phyloP scores from a whole-genome alignment of 352 stramenopile species.

The Lagenidium giganteum region DNA sequence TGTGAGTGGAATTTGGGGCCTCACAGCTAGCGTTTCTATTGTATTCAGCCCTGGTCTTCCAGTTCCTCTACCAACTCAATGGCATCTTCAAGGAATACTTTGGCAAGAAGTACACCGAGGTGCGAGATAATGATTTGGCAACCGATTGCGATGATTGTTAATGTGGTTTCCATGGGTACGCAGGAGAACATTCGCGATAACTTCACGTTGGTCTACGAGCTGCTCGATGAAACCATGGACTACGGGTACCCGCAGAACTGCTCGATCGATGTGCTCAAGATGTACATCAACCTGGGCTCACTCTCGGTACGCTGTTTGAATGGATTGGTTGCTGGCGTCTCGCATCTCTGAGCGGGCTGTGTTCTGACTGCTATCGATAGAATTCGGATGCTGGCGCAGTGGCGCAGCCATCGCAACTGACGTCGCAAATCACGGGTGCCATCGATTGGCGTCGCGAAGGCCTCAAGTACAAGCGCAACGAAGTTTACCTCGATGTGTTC shows the following conservation, averaged over 20 bases:
- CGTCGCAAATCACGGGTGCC: conserved; percentile 75
- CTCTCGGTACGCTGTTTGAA: conserved; percentile 31
- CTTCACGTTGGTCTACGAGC: conserved; percentile 99
- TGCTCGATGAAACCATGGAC: conserved; percentile 99
- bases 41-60: conserved; percentile 87
- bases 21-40: not conserved
- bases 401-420: conserved; percentile 85
- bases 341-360: not conserved
- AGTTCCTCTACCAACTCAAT: conserved; percentile 96
- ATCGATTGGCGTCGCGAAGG: conserved; percentile 94
- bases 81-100: conserved; percentile 97
- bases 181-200: conserved; percentile 95
- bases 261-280: conserved; percentile 95
- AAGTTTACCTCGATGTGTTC: conserved; percentile 98
- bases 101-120: conserved; percentile 96
- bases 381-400: conserved; percentile 89
- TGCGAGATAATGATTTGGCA: conserved; percentile 3
- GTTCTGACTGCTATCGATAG: conserved; percentile 38
- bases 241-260: conserved; percentile 99
- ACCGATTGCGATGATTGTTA: not conserved
- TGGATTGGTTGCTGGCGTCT: not conserved
- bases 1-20: not conserved
- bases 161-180: too few relatives aligned
- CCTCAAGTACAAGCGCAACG: conserved; percentile 98
- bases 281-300: conserved; percentile 97